Conservation (phyloP, 805 yeast genomes). For the Brettanomyces custersianus region DNA sequence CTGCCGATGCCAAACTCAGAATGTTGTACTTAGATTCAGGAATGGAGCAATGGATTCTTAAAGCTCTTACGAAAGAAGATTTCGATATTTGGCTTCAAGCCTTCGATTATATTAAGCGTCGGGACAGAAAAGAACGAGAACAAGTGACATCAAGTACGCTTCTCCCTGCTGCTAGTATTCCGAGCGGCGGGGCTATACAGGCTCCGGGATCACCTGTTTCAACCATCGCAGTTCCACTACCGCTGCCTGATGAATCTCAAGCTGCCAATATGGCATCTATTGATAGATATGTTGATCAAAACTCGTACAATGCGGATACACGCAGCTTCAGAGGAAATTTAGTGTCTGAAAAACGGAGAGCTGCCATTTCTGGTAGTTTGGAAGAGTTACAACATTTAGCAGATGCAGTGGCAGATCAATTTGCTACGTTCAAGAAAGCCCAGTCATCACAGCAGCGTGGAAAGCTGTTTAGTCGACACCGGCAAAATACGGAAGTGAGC, state of each 20-base stretch:
- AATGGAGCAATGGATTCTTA: constrained; percentile 86
- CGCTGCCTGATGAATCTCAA: background rate
- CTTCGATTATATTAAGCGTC: constrained; percentile 43
- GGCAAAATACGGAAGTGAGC: background rate
- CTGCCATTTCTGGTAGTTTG: background rate
- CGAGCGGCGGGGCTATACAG: too few species aligned
- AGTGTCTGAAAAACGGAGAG: background rate
- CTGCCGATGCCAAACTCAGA: constrained; percentile 59
- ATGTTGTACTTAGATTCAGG: constrained; percentile 87
- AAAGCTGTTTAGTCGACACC: background rate
- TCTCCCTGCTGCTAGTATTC: too few species aligned
- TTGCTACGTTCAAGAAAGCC: background rate
- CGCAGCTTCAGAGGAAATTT: too few species aligned
- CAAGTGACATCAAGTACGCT: too few species aligned
- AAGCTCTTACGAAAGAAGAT: constrained; percentile 53
- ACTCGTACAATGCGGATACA: too few species aligned
- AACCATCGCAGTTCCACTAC: background rate
- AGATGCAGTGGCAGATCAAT: background rate
- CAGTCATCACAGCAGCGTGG: too few species aligned
- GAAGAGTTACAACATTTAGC: background rate
- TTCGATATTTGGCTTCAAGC: constrained; percentile 82
- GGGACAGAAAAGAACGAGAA: constrained; percentile 14
- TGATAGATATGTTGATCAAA: background rate
- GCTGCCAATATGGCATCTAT: background rate
- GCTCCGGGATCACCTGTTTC: too few species aligned